Conservation (phyloP, 2,329 filamentous ascomycete species). For the Phialemonium atrogriseum region DNA sequence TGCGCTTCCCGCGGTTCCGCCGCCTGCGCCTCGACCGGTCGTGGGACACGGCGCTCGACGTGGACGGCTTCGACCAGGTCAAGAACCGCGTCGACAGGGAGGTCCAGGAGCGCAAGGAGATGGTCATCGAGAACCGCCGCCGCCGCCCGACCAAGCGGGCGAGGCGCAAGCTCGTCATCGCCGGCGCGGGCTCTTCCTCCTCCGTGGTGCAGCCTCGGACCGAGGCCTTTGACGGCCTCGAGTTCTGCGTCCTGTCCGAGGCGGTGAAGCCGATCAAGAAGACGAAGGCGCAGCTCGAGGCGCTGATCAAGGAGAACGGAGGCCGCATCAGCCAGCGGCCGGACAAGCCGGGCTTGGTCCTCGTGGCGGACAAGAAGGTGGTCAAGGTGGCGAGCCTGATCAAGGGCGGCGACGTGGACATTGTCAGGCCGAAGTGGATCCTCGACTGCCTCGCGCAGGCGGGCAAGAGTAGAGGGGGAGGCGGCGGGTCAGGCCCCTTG, state of each 20-base stretch:
- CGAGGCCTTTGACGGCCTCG: constrained; percentile 64
- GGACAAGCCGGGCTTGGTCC: constrained; percentile 53
- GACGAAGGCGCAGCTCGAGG: constrained; percentile 70
- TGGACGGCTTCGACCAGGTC: constrained; percentile 68
- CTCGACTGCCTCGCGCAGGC: constrained; percentile 65
- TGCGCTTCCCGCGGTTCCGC: constrained; percentile 89
- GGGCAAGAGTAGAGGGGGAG: constrained; percentile 1
- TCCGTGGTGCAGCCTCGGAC: constrained; percentile 34
- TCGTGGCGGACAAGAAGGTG: constrained; percentile 70
- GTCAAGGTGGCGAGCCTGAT: constrained; percentile 80
- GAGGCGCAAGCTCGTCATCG: constrained; percentile 63
- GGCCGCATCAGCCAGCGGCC: constrained; percentile 72
- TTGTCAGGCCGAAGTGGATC: constrained; percentile 76
- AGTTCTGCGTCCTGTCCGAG: constrained; percentile 80
- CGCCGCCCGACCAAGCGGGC: constrained; percentile 49
- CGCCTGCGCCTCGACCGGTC: constrained; percentile 70
- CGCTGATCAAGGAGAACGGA: constrained; percentile 74
- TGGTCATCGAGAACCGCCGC: constrained; percentile 65
- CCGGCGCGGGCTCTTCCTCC: constrained; percentile 59
- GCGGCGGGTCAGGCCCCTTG: constrained; percentile 51
- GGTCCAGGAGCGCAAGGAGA: constrained; percentile 60
- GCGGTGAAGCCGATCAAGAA: constrained; percentile 61
- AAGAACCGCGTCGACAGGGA: constrained; percentile 63
- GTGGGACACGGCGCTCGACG: constrained; percentile 73
- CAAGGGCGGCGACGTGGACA: constrained; percentile 60